These are phyloP conservation scores for Drechslerella dactyloides DNA, from an alignment of 2,329 filamentous ascomycete genomes.

Conservation along the genomic window DNA sequence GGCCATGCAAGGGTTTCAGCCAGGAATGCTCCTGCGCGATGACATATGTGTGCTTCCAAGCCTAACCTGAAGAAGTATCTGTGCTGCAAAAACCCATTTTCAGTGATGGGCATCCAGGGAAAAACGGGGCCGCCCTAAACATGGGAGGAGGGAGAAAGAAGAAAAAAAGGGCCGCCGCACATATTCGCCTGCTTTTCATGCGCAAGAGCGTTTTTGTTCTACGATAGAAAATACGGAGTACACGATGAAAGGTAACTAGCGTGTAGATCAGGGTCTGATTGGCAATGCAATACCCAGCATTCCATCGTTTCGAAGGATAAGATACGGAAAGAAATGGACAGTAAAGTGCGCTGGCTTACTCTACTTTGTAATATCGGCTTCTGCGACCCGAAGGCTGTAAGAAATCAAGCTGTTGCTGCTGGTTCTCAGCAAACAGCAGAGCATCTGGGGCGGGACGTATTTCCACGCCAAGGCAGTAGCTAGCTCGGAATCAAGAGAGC, in stretches of 20 bases:
- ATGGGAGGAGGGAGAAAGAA: background rate
- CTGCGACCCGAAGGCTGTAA: constrained; percentile 20
- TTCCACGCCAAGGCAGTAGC: constrained; percentile 44
- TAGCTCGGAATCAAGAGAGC: constrained; percentile 29
- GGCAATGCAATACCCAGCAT: constrained; percentile 33
- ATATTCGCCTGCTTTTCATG: constrained; percentile 26
- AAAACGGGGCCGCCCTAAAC: constrained; percentile 8
- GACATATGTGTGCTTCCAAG: constrained; percentile 41
- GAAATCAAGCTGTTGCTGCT: constrained; percentile 14
- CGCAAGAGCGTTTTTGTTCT: constrained; percentile 23
- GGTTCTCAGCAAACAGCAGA: constrained; percentile 29
- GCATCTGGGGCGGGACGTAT: constrained; percentile 20
- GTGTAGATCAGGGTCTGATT: constrained; percentile 40
- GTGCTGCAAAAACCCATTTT: constrained; percentile 37
- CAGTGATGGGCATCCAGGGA: constrained; percentile 22
- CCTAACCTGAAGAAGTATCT: constrained; percentile 46
- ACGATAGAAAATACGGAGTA: constrained; percentile 14
- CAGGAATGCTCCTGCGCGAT: constrained; percentile 44
- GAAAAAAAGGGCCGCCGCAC: constrained; percentile 11
- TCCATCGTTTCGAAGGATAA: constrained; percentile 15
- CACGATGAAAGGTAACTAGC: too few species aligned
- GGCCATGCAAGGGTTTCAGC: constrained; percentile 46
- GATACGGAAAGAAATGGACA: background rate
- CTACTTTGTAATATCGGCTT: background rate
- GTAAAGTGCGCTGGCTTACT: too few species aligned